Evolutionary conservation across 352 stramenopile species (phyloP).

Genomic region (Phytophthora pinifolia): DNA sequence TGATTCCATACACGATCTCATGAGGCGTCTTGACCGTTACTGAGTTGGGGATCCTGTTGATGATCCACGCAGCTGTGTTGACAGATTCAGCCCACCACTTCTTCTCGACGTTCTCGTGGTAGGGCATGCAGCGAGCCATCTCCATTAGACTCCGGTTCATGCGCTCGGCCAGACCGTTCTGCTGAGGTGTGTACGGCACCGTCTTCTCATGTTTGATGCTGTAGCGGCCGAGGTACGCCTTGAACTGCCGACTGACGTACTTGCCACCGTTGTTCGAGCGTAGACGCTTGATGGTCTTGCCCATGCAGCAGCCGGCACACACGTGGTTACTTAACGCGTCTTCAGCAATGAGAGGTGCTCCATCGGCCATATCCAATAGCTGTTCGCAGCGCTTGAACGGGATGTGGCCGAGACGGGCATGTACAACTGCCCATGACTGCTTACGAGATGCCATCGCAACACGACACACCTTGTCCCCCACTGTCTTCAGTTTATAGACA

Average conservation of each 20-base stretch:
- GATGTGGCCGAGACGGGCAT: not conserved
- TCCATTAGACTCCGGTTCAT: too few species aligned
- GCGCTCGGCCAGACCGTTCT: not conserved
- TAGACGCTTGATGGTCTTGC: not conserved
- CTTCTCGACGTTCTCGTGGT: too few species aligned
- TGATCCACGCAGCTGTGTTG: conserved; percentile 11
- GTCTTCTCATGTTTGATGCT: not conserved
- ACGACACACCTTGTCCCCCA: not conserved
- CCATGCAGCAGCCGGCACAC: too few species aligned
- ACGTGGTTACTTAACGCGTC: too few species aligned
- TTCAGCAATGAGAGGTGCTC: not conserved
- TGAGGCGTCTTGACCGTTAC: conserved; percentile 3
- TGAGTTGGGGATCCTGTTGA: conserved; percentile 10
- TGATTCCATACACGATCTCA: conserved; percentile 1
- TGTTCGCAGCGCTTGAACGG: not conserved
- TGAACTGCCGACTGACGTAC: not conserved
- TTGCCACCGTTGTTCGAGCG: too few species aligned
- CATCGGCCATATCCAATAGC: not conserved
- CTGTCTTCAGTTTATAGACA: not conserved
- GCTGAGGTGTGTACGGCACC: not conserved
- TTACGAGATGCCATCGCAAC: not conserved
- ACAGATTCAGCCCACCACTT: not conserved
- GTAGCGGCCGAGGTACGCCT: not conserved
- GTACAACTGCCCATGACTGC: not conserved
- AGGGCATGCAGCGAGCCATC: too few species aligned